Evolutionary conservation across 2,329 filamentous ascomycete genomes (phyloP), one percentile per base, ranked within the genome.

Genomic region (Septoria petroselini): DNA sequence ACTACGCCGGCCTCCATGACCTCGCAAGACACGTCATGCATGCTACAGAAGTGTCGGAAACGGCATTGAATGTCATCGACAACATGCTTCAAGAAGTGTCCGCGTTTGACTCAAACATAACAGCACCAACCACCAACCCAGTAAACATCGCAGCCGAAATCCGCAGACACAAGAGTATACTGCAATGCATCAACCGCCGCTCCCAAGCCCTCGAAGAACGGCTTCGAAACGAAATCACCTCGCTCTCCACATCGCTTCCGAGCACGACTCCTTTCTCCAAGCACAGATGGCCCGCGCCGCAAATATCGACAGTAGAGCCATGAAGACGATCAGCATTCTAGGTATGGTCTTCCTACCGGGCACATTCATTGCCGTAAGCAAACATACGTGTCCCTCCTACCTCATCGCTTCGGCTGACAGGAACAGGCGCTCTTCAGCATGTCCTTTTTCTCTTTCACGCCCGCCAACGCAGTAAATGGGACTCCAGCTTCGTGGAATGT

Each of bases 151-250:
- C 27, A 7, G 31, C 47, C 3, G 40, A 33, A 2, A 52, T 60
- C 9, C 39, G 52, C 12, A 41, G 25, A 12, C 54, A 53, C 8
- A 53, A 38, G 14, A 49, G 54, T 3, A 39, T 63, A 18, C 50
- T 63, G 1, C 29, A 57, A 42, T 48, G 50, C 31, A 49, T 62
- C 19, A 48, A 56, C 9, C 41, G 48, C 14, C 58, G 58, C 21
- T 56, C 56, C 4, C 40, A 52, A 27, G 53, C 59, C 2, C 45
- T 62, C 9, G 57, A 60, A 37, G 44, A 44, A n/a, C 53, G 61
- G 9, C 35, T 64, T 3, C 30, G 50, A 11, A 63, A 64, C 35
- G 61, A 64, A 47, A 60, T 64, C 40, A 53, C 21, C 43, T 64
- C 42, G 60, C 56, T 12, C 59, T 62, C 41, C 58, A 63, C 43